These are phyloP conservation scores for Tephrocybe rancida DNA, from an alignment of 768 basidiomycete genomes.

Conservation along the genomic window DNA sequence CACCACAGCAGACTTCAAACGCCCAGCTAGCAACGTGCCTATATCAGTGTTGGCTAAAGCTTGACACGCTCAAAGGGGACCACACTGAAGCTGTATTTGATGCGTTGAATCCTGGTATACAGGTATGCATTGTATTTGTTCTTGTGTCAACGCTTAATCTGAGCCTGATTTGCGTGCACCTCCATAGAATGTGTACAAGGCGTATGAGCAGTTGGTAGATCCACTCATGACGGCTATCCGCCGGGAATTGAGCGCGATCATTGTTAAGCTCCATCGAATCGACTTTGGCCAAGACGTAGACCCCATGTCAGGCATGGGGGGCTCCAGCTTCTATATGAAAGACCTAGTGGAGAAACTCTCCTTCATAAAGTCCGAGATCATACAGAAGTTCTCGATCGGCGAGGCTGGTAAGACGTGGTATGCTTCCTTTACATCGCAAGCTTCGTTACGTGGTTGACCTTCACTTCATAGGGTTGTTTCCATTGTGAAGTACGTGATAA, in stretches of 20 bases:
- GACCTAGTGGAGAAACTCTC: constrained; percentile 87
- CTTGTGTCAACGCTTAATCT: constrained; percentile 5
- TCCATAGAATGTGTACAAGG: constrained; percentile 48
- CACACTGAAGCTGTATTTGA: constrained; percentile 61
- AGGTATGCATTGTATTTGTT: constrained; percentile 43
- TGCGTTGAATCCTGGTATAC: constrained; percentile 55
- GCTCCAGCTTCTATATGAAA: constrained; percentile 86
- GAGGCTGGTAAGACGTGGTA: constrained; percentile 79
- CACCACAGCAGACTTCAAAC: constrained; percentile 78
- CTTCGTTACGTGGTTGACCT: neutral
- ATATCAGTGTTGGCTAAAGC: constrained; percentile 73
- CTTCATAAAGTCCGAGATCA: constrained; percentile 78
- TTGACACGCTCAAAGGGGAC: constrained; percentile 68
- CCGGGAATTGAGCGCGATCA: constrained; percentile 78
- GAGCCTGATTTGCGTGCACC: neutral
- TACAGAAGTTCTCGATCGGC: constrained; percentile 71
- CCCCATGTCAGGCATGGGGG: constrained; percentile 62
- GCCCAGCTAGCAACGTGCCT: constrained; percentile 77
- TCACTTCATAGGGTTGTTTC: constrained; percentile 49
- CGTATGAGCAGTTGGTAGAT: constrained; percentile 61
- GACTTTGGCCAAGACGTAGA: constrained; percentile 79
- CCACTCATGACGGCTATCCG: constrained; percentile 70
- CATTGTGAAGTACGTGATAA: constrained; percentile 79
- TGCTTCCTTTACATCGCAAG: constrained; percentile 3
- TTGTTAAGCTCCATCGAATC: constrained; percentile 82